A percentile compares a stretch with the other conserved stretches of the same genome.
phyloP scores from a whole-genome alignment of 352 stramenopile species.

The Aphanomyces astaci region DNA sequence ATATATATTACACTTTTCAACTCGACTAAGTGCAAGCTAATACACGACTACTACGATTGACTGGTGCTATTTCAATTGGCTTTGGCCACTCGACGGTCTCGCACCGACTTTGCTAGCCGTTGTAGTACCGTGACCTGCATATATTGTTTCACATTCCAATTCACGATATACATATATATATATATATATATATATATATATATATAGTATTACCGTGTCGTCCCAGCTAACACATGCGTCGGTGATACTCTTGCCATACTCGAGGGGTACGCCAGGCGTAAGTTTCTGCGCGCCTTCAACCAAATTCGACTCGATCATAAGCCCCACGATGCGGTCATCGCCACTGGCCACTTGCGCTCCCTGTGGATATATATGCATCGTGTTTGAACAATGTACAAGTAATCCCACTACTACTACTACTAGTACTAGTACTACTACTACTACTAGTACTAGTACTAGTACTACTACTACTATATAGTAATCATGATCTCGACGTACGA shows the following conservation, averaged over 20 bases:
- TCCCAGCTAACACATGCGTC: conserved; percentile 82
- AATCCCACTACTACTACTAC: no score
- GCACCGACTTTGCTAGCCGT: conserved; percentile 8
- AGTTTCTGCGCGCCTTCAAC: conserved; percentile 77
- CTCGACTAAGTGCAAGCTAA: not conserved
- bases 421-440: no score
- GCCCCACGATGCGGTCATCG: conserved; percentile 56
- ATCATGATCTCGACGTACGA: no score
- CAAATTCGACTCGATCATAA: conserved; percentile 88
- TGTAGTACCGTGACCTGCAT: conserved; percentile 13
- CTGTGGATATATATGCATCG: no score
- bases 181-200: not conserved
- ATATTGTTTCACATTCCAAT: not conserved
- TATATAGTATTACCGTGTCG: conserved; percentile 42
- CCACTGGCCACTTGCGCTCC: conserved; percentile 49
- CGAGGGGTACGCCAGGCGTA: conserved; percentile 29
- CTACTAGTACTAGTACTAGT: no score
- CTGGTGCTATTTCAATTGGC: not conserved
- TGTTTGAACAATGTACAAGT: no score
- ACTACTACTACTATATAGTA: no score
- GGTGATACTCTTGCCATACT: conserved; percentile 83
- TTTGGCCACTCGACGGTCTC: conserved; percentile 6
- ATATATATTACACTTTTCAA: no score
- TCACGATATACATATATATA: no score
- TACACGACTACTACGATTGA: not conserved